A percentile compares a stretch with the other conserved stretches of the same genome.
phyloP scores from a whole-genome alignment of 768 basidiomycete genomes.

The Tylopilus felleus region DNA sequence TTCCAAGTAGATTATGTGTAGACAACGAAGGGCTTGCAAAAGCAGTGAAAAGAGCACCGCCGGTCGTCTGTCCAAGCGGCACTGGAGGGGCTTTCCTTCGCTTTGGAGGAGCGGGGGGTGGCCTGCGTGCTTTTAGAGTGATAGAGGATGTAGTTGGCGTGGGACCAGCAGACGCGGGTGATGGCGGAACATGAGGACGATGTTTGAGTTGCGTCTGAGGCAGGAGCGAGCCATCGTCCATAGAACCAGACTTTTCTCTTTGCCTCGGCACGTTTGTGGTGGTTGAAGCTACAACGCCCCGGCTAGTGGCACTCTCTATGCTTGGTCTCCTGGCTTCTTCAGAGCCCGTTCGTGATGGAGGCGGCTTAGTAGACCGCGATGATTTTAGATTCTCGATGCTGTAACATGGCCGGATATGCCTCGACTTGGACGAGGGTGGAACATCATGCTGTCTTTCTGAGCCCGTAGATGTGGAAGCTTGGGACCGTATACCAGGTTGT shows the following conservation, averaged over 20 bases:
- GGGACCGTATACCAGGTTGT: conserved; percentile 22
- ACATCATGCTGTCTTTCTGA: conserved; percentile 17
- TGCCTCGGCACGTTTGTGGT: conserved; percentile 14
- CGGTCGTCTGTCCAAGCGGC: conserved; percentile 47
- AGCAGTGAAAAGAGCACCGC: conserved; percentile 57
- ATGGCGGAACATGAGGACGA: conserved; percentile 14
- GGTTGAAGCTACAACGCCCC: conserved; percentile 30
- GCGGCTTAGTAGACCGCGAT: conserved; percentile 20
- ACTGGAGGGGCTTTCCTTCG: conserved; percentile 71
- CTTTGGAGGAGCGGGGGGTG: conserved; percentile 67
- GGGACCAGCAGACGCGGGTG: conserved; percentile 19
- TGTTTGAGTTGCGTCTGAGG: conserved; percentile 18
- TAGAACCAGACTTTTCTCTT: conserved; percentile 26
- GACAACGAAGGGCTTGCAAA: conserved; percentile 44
- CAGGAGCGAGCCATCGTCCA: conserved; percentile 25
- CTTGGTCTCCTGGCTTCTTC: conserved; percentile 42
- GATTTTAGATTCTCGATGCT: conserved; percentile 60
- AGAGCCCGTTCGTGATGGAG: conserved; percentile 32
- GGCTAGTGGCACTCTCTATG: conserved; percentile 33
- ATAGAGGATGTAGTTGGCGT: conserved; percentile 14
- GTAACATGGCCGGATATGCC: conserved; percentile 56
- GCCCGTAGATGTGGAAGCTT: not conserved
- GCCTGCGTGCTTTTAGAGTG: conserved; percentile 38
- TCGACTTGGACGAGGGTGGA: conserved; percentile 31
- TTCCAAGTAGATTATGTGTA: conserved; percentile 16